Conservation (phyloP, 768 basidiomycete species). For the Lentinula raphanica region DNA sequence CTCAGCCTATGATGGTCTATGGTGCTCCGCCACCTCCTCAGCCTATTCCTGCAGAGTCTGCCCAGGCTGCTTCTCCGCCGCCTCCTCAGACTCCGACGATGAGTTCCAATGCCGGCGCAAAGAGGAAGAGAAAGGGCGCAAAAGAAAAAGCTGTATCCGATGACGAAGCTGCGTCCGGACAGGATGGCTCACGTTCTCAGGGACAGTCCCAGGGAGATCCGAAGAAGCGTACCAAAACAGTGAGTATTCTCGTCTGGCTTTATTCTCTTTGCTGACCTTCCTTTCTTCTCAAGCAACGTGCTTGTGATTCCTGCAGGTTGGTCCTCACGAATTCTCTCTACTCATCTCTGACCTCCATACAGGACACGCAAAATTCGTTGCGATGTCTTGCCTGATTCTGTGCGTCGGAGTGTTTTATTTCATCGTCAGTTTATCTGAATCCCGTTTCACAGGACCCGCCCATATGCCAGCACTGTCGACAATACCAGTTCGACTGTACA, state of each 20-base stretch:
- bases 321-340: background rate
- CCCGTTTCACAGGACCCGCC: slow-evolving; percentile 49
- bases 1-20: slow-evolving; percentile 71
- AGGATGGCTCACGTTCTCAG: slow-evolving; percentile 27
- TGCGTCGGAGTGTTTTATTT: slow-evolving; percentile 7
- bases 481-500: slow-evolving; percentile 90
- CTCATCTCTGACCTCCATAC: background rate
- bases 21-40: slow-evolving; percentile 38
- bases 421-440: slow-evolving; percentile 12
- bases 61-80: slow-evolving; percentile 10
- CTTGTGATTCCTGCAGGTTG: slow-evolving; percentile 73
- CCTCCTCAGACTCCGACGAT: slow-evolving; percentile 30
- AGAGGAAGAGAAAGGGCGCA: slow-evolving; percentile 61
- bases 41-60: slow-evolving; percentile 30
- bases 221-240: slow-evolving; percentile 90
- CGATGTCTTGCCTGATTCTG: slow-evolving; percentile 71
- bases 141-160: slow-evolving; percentile 51
- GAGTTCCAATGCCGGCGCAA: slow-evolving; percentile 34
- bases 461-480: slow-evolving; percentile 91
- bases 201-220: slow-evolving; percentile 42
- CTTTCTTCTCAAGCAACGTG: slow-evolving; percentile 45
- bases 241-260: slow-evolving; percentile 22
- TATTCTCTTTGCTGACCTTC: slow-evolving; percentile 10
- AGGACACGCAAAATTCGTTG: slow-evolving; percentile 91
- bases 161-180: slow-evolving; percentile 53